Conservation (phyloP, 2,329 filamentous ascomycete genomes). For the Alternaria metachromatica region DNA sequence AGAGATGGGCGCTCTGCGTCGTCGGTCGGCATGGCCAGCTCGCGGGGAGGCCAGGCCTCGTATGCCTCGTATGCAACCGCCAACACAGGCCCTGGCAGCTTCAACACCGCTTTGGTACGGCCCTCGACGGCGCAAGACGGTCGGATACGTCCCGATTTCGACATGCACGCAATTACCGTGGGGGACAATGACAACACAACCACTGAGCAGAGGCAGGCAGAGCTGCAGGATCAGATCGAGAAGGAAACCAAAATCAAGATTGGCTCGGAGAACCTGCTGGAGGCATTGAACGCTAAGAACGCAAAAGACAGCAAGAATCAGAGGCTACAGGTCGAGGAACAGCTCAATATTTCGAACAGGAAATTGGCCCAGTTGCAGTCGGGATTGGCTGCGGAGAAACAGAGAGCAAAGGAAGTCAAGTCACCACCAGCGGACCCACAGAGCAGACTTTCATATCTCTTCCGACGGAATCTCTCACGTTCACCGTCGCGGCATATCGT, state of each 20-base stretch:
- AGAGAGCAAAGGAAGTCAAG: conserved; percentile 63
- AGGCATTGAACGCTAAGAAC: conserved; percentile 92
- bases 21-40: conserved; percentile 62
- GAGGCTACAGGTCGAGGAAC: conserved; percentile 69
- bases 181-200: conserved; percentile 68
- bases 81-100: conserved; percentile 75
- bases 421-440: conserved; percentile 54
- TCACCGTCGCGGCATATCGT: conserved; percentile 56
- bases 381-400: conserved; percentile 66
- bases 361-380: conserved; percentile 67
- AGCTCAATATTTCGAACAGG: conserved; percentile 86
- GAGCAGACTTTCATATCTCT: conserved; percentile 64
- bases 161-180: conserved; percentile 57
- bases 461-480: conserved; percentile 62
- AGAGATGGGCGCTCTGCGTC: conserved; percentile 65
- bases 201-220: conserved; percentile 75
- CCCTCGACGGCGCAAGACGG: conserved; percentile 72
- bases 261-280: conserved; percentile 95
- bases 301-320: conserved; percentile 87
- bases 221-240: conserved; percentile 83
- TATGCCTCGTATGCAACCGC: conserved; percentile 73
- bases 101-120: conserved; percentile 80
- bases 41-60: conserved; percentile 66
- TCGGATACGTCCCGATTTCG: conserved; percentile 63
- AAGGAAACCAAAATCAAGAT: conserved; percentile 98